phyloP scores from a whole-genome alignment of 441 rosid species.

The Adansonia gregorii region DNA sequence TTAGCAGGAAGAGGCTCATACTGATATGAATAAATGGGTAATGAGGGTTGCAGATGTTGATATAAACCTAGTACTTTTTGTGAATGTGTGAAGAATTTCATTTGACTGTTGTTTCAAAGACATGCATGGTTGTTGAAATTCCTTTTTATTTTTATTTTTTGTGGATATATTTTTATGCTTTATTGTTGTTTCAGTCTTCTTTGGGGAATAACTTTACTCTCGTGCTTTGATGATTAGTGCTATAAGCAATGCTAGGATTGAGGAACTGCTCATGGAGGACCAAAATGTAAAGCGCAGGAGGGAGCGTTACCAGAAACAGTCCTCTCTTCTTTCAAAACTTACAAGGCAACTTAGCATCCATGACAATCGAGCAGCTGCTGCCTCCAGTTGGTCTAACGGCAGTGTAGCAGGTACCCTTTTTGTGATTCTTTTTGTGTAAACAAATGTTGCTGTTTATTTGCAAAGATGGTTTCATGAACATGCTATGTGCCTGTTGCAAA shows the following conservation, averaged over 20 bases:
- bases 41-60: too few species aligned
- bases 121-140: constrained; percentile 7
- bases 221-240: constrained; percentile 48
- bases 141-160: not conserved
- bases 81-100: too few species aligned
- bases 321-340: constrained; percentile 81
- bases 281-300: constrained; percentile 77
- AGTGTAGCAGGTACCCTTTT: constrained; percentile 57
- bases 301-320: constrained; percentile 84
- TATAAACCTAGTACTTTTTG: too few species aligned
- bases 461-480: not conserved
- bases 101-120: too few species aligned
- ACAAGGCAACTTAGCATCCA: constrained; percentile 86
- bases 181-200: not conserved
- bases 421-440: not conserved
- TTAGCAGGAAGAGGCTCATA: too few species aligned
- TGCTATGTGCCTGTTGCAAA: not conserved
- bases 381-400: constrained; percentile 72
- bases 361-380: constrained; percentile 93
- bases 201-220: constrained; percentile 21
- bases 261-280: constrained; percentile 90
- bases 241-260: constrained; percentile 77
- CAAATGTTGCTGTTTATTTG: not conserved
- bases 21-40: too few species aligned
- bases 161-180: not conserved